Conservation (phyloP, 2,329 filamentous ascomycete species). For the Fusarium graminum region DNA sequence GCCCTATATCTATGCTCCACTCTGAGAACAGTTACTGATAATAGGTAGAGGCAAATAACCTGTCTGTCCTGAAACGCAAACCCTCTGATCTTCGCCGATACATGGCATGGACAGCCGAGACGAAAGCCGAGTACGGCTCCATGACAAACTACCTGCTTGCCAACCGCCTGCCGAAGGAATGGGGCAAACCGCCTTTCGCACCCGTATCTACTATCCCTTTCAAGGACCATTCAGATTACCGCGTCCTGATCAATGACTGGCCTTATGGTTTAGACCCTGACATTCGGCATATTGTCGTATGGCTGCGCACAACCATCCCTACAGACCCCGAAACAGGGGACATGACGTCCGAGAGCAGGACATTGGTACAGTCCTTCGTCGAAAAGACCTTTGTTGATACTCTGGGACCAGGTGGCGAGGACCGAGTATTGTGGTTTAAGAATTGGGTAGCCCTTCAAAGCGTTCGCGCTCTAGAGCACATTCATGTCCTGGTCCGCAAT, state of each 20-base stretch:
- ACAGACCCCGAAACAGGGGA: slow-evolving; percentile 79
- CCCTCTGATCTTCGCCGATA: slow-evolving; percentile 86
- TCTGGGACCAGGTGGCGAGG: slow-evolving; percentile 63
- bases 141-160: slow-evolving; percentile 83
- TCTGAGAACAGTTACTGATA: slow-evolving; percentile 31
- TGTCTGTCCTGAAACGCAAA: slow-evolving; percentile 81
- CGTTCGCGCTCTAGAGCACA: slow-evolving; percentile 87
- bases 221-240: slow-evolving; percentile 68
- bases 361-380: slow-evolving; percentile 77
- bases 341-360: slow-evolving; percentile 75
- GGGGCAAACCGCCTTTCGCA: slow-evolving; percentile 72
- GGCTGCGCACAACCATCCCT: slow-evolving; percentile 86
- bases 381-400: slow-evolving; percentile 74
- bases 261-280: slow-evolving; percentile 80
- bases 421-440: slow-evolving; percentile 85
- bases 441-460: slow-evolving; percentile 93
- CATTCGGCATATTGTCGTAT: slow-evolving; percentile 88
- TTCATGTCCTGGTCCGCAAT: slow-evolving; percentile 79
- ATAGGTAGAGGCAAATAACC: slow-evolving; percentile 65
- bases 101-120: slow-evolving; percentile 78
- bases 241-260: slow-evolving; percentile 91
- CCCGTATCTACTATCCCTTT: slow-evolving; percentile 66
- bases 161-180: slow-evolving; percentile 75
- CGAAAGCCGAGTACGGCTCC: slow-evolving; percentile 80
- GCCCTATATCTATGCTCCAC: neutral